These are phyloP conservation scores for Fusarium sp. DNA, from an alignment of 2,329 filamentous ascomycete genomes.

Conservation along the genomic window DNA sequence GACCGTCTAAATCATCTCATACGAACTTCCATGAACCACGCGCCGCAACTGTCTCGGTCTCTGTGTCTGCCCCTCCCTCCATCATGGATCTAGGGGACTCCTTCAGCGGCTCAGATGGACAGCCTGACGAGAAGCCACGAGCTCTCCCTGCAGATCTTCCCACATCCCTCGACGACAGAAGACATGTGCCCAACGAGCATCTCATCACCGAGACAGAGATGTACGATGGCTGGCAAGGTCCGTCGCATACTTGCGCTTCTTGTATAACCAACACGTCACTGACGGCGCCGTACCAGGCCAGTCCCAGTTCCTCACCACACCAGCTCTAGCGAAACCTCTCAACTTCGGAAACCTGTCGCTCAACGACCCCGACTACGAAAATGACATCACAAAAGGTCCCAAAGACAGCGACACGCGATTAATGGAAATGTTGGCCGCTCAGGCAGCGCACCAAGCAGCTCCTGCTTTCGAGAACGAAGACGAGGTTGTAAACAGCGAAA, in stretches of 20 bases:
- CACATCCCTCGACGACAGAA: conserved; percentile 89
- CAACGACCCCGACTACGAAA: conserved; percentile 82
- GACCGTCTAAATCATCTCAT: conserved; percentile 8
- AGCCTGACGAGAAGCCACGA: conserved; percentile 57
- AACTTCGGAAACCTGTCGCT: conserved; percentile 85
- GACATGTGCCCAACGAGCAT: conserved; percentile 70
- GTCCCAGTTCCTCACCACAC: conserved; percentile 92
- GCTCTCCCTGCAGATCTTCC: conserved; percentile 86
- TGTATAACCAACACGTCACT: conserved; percentile 44
- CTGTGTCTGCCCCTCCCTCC: conserved; percentile 55
- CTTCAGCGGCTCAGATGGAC: conserved; percentile 56
- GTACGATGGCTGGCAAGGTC: conserved; percentile 98
- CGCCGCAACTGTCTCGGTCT: conserved; percentile 45
- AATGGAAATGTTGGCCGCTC: conserved; percentile 95
- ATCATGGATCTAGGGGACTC: conserved; percentile 71
- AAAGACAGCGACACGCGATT: conserved; percentile 86
- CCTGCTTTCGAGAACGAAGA: conserved; percentile 83
- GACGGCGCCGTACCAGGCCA: conserved; percentile 71
- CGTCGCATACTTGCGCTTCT: conserved; percentile 47
- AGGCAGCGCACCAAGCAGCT: conserved; percentile 83
- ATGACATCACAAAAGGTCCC: conserved; percentile 64
- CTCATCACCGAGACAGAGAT: conserved; percentile 89
- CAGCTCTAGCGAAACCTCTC: conserved; percentile 84
- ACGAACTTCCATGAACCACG: conserved; percentile 51
- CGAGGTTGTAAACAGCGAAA: conserved; percentile 79